phyloP scores from a whole-genome alignment of 129 eudicot species.

The Logfia minima region DNA sequence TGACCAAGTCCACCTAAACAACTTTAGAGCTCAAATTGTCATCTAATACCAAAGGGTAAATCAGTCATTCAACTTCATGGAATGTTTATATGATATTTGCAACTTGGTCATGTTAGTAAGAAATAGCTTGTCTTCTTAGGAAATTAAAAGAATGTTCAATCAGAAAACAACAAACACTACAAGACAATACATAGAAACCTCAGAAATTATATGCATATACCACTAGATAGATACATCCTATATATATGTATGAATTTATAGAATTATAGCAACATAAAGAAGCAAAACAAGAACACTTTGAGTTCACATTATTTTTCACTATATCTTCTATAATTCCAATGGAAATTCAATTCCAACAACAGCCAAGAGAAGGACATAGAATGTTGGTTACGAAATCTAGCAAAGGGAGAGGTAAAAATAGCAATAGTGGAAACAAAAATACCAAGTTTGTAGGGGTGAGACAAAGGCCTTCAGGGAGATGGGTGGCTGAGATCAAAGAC shows the following conservation, averaged over 20 bases:
- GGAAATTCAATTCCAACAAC: conserved; percentile 72
- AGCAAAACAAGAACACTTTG: conserved; percentile 23
- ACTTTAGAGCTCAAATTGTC: conserved; percentile 16
- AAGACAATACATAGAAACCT: conserved; percentile 49
- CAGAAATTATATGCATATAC: conserved; percentile 31
- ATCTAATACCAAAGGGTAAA: conserved; percentile 28
- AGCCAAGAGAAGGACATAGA: conserved; percentile 27
- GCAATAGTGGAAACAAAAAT: conserved; percentile 21
- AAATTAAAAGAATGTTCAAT: conserved; percentile 34
- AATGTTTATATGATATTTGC: conserved; percentile 25
- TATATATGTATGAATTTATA: conserved; percentile 6
- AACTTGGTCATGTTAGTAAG: conserved; percentile 27
- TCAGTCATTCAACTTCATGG: conserved; percentile 30
- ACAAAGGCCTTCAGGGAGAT: conserved; percentile 86
- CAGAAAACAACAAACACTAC: conserved; percentile 45
- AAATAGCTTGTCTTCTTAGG: conserved; percentile 28
- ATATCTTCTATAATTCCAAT: conserved; percentile 20
- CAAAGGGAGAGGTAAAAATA: conserved; percentile 52
- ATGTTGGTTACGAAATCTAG: conserved; percentile 31
- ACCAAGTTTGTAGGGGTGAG: conserved; percentile 82
- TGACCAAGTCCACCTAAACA: conserved; percentile 36
- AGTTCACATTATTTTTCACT: conserved; percentile 14
- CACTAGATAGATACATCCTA: conserved; percentile 26
- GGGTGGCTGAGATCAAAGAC: conserved; percentile 96
- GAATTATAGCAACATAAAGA: conserved; percentile 27